Evolutionary conservation across 2,329 filamentous ascomycete genomes (phyloP), one percentile per base, ranked within the genome.

Genomic region (Phoma sp.): DNA sequence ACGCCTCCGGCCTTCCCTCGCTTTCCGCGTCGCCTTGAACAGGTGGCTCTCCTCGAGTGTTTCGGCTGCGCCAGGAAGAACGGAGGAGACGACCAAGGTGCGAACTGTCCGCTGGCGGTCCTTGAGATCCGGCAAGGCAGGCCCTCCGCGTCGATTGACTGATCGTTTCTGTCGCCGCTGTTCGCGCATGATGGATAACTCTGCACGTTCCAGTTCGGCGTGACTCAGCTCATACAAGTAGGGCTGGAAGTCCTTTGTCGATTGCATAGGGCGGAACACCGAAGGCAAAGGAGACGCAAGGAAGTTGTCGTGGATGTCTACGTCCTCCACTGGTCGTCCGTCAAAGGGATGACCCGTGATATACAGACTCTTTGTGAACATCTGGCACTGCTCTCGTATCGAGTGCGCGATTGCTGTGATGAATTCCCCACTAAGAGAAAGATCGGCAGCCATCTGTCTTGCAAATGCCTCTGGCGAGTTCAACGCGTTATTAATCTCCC

Each of bases 391-490:
- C 76, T 99, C 95, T 59, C 95, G 89, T 70, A 99, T 99, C 58
- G 92, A 96, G 77, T 99, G 95, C 12, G 95, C 95, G 73, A 99
- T 98, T 7, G 95, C 94, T 0, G 95, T 99, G 2, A 92, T 93
- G 69, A 99, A 99, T 75, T 99, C 95, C 61, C 95, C 95, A 0
- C 91, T 92, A 17, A 99, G 83, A 4, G 93, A 93, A 24, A 99
- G 83, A 69, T 99, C 95, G 55, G 87, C 86, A 0, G 93, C 88
- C 91, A 98, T 96, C 72, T 88, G 88, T 58, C 85, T 82, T 24
- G 95, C 95, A 74, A 99, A 99, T 54, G 96, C 92, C 77, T 99
- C 95, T 2, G 95, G 92, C 0, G 90, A 96, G 74, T 99, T 99
- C 50, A 89, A 80, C 0, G 93, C 90, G 73, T 96, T 96, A 77